Evolutionary conservation across 768 basidiomycete genomes (phyloP).

Genomic region (Russula compacta): DNA sequence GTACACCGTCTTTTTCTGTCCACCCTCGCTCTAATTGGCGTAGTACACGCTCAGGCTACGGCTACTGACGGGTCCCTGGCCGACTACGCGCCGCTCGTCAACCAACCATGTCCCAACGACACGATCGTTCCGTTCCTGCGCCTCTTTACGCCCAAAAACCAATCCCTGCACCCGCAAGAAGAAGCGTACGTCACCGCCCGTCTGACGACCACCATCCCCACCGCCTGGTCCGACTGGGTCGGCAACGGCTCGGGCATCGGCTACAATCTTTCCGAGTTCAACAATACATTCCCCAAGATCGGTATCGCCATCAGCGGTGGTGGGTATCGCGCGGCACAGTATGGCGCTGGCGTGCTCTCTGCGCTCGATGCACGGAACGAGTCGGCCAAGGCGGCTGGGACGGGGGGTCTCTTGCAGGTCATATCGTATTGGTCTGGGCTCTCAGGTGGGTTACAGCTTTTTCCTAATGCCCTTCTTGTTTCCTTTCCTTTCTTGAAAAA

Average conservation of each 20-base stretch:
- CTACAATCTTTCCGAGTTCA: slow-evolving; percentile 41
- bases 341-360: slow-evolving; percentile 48
- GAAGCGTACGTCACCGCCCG: slow-evolving; percentile 38
- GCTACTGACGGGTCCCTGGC: slow-evolving; percentile 22
- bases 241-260: slow-evolving; percentile 44
- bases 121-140: slow-evolving; percentile 41
- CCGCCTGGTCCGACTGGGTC: slow-evolving; percentile 53
- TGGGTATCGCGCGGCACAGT: slow-evolving; percentile 59
- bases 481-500: too few relatives aligned
- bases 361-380: slow-evolving; percentile 55
- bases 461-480: too few relatives aligned
- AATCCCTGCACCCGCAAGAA: slow-evolving; percentile 44
- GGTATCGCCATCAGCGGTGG: slow-evolving; percentile 65
- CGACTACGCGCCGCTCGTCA: slow-evolving; percentile 45
- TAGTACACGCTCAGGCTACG: background rate
- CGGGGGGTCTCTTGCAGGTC: slow-evolving; percentile 64
- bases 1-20: background rate
- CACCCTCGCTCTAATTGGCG: background rate
- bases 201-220: slow-evolving; percentile 31
- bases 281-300: slow-evolving; percentile 38
- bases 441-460: slow-evolving; percentile 36
- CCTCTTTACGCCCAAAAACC: slow-evolving; percentile 40
- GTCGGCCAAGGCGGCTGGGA: slow-evolving; percentile 46
- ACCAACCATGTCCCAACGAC: slow-evolving; percentile 44
- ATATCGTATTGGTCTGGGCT: slow-evolving; percentile 59